A percentile compares a stretch with the other conserved stretches of the same genome.
Evolutionary conservation across 805 yeast genomes (phyloP).

Genomic region (Brettanomyces custersianus): DNA sequence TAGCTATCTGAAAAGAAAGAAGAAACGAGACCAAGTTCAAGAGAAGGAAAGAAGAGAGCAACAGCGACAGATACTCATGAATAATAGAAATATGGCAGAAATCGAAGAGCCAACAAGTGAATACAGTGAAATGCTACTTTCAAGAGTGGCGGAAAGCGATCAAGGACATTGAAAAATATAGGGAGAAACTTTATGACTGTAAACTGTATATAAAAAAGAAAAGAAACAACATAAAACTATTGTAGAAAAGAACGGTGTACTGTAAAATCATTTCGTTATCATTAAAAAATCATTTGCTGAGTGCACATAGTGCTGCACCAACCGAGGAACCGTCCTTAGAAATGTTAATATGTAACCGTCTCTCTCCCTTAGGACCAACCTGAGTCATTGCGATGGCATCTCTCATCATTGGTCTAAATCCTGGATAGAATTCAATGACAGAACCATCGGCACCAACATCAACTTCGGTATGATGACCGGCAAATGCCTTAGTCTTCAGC

Average conservation of each 20-base stretch:
- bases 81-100: too few relatives aligned
- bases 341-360: constrained; percentile 66
- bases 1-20: constrained; percentile 6
- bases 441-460: constrained; percentile 97
- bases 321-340: constrained; percentile 96
- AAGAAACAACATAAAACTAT: neutral
- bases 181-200: neutral
- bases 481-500: constrained; percentile 57
- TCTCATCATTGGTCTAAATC: constrained; percentile 70
- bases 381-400: constrained; percentile 66
- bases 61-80: too few relatives aligned
- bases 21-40: neutral
- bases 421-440: constrained; percentile 88
- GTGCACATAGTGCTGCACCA: constrained; percentile 93
- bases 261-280: too few relatives aligned
- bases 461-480: constrained; percentile 56
- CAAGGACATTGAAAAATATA: too few relatives aligned
- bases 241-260: constrained; percentile 3
- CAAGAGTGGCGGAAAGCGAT: too few relatives aligned
- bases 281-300: constrained; percentile 18
- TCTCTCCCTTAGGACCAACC: constrained; percentile 66
- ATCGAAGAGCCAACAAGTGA: too few relatives aligned
- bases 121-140: too few relatives aligned
- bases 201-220: neutral
- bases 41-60: neutral